Conservation (phyloP, 805 yeast genomes). For the Candida ascalaphidarum region DNA sequence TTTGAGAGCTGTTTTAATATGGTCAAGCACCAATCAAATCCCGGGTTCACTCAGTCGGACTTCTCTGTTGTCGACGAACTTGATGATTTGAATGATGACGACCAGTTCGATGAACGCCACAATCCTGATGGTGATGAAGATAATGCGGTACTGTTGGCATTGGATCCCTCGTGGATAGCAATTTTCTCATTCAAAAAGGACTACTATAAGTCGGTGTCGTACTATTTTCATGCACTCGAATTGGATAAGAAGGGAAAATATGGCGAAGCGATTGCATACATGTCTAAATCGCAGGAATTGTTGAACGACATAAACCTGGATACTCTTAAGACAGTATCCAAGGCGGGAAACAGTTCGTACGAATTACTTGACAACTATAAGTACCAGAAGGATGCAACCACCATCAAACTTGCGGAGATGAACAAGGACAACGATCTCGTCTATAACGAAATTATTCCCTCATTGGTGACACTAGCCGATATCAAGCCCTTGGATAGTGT, state of each 20-base stretch:
- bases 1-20: constrained; percentile 46
- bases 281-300: constrained; percentile 42
- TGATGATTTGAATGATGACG: constrained; percentile 18
- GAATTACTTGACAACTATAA: constrained; percentile 33
- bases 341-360: constrained; percentile 16
- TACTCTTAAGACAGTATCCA: constrained; percentile 12
- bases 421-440: constrained; percentile 85
- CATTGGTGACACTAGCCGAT: constrained; percentile 49
- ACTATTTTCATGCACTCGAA: constrained; percentile 48
- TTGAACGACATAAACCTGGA: constrained; percentile 22
- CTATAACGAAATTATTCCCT: constrained; percentile 73
- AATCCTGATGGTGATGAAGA: constrained; percentile 4
- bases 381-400: constrained; percentile 31
- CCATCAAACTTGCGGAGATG: constrained; percentile 32
- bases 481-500: constrained; percentile 65
- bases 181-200: constrained; percentile 42
- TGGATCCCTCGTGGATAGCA: constrained; percentile 42
- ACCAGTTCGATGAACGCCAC: constrained; percentile 3
- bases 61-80: constrained; percentile 5
- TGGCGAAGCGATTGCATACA: constrained; percentile 71
- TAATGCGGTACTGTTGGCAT: constrained; percentile 13
- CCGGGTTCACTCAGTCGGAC: background rate
- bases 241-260: constrained; percentile 48
- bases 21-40: constrained; percentile 15
- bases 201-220: constrained; percentile 52